Base-by-base conservation (phyloP, 768 basidiomycete species). In the Fibroporia radiculosa region DNA sequence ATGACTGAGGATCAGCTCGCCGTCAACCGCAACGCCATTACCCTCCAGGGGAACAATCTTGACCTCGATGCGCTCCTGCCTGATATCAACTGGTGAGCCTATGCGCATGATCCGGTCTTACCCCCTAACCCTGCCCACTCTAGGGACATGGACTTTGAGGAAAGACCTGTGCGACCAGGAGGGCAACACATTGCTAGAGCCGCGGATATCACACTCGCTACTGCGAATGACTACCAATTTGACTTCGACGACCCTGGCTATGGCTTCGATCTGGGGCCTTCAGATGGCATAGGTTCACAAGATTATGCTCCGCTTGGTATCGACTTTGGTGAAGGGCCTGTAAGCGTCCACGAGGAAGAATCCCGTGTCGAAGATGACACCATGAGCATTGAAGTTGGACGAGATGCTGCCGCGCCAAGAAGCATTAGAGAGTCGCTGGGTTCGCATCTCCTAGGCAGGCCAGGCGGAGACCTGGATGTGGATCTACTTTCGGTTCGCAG, bases 1-100 rank as follows among this genome's bases (percentile, higher is more conserved):
- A 79, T 98, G 77, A 91, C 92, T 4, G 93, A 95, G 51, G 93
- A 96, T 49, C 90, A 95, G 62, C 75, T 93, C 1, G 79, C 78
- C 0, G 91, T 90, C 28, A 84, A 82, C 61, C 81, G 83, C 58
- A 89, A 87, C 49, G 78, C 92, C 23, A 95, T 97, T 64, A 95
- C 92, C 1, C 73, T 93, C 26, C 81, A 87, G 57, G 76, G 77
- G 1, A 80, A 77, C 40, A 80, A 78, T 41, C 69, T 92, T 28
- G 90, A 92, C 56, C 70, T 93, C 26, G 88, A 93, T 52, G 70
- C 90, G 18, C 67, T 88, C 7, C 67, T 89, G 16, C 85, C 86
- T 3, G 86, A 91, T 54, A 72, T 85, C 34, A 82, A 89, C 56
- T 91, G 88, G 89, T 87, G 49, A 28, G 72, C 47, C 46, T 38